A percentile compares a stretch with the other conserved stretches of the same genome.
Conservation (phyloP, 768 basidiomycete species). For the Suillus subluteus region DNA sequence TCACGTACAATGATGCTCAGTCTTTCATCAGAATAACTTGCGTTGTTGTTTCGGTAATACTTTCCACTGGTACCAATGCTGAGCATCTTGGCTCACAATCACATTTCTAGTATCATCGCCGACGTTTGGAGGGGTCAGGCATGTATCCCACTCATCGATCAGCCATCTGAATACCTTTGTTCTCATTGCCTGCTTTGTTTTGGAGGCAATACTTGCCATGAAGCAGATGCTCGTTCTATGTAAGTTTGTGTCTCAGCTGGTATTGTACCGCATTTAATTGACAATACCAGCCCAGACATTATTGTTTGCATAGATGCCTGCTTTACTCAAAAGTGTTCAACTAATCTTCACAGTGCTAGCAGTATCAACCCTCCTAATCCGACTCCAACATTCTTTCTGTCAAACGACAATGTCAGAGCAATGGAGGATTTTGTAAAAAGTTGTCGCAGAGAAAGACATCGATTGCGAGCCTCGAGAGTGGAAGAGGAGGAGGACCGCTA, state of each 20-base stretch:
- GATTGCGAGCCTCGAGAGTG: accelerated
- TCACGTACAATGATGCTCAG: not conserved
- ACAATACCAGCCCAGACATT: not conserved
- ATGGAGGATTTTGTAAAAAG: slow-evolving; percentile 21
- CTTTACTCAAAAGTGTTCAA: slow-evolving; percentile 37
- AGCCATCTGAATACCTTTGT: slow-evolving; percentile 18
- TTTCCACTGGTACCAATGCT: slow-evolving; percentile 28
- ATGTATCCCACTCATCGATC: not conserved
- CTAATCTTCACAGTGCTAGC: slow-evolving; percentile 19
- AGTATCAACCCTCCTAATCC: slow-evolving; percentile 20
- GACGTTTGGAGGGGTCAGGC: not conserved
- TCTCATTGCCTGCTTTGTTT: slow-evolving; percentile 17
- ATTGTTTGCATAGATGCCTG: slow-evolving; percentile 38
- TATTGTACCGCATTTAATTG: not conserved
- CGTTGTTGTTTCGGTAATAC: slow-evolving; percentile 26
- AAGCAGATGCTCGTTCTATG: not conserved
- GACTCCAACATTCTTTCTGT: slow-evolving; percentile 22
- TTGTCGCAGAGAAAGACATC: not conserved
- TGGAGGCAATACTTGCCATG: slow-evolving; percentile 9
- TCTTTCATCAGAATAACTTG: slow-evolving; percentile 23
- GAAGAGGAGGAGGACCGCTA: slow-evolving; percentile 14
- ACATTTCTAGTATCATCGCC: slow-evolving; percentile 28
- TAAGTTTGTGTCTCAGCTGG: not conserved
- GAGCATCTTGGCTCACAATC: slow-evolving; percentile 17
- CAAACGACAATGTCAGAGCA: slow-evolving; percentile 19